phyloP scores from a whole-genome alignment of 1,284 basidiomycete species.

The Uromyces viciae-fabae region DNA sequence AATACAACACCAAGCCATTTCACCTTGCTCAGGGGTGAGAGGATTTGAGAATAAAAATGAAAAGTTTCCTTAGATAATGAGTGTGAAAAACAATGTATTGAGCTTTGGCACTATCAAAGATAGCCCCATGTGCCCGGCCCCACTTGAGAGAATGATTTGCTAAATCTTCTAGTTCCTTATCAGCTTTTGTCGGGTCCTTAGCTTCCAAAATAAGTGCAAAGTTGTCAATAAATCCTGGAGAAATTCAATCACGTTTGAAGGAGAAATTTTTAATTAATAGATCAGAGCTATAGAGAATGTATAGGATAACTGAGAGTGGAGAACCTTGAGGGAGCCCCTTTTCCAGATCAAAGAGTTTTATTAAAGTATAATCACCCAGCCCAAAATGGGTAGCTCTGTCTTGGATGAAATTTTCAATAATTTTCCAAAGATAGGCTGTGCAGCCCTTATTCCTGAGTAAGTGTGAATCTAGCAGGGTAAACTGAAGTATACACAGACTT shows the following conservation, averaged over 20 bases:
- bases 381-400: not conserved
- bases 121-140: not conserved
- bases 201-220: not conserved
- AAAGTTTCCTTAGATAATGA: not conserved
- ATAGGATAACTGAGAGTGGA: constrained; percentile 13
- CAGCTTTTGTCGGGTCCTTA: not conserved
- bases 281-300: constrained; percentile 17
- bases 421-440: not conserved
- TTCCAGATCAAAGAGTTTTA: not conserved
- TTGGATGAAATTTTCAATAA: not conserved
- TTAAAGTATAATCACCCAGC: not conserved
- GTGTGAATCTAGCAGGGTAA: not conserved
- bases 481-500: constrained; percentile 15
- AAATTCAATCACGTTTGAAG: not conserved
- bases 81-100: constrained; percentile 5
- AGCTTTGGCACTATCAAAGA: constrained; percentile 26
- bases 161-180: not conserved
- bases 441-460: not conserved
- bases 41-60: not conserved
- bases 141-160: not conserved
- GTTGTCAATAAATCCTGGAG: not conserved
- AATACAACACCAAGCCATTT: constrained; percentile 13
- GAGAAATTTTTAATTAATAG: not conserved
- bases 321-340: constrained; percentile 26
- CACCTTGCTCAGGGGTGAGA: not conserved